Conservation (phyloP, 1,284 basidiomycete genomes). For the Puccinia triticina region DNA sequence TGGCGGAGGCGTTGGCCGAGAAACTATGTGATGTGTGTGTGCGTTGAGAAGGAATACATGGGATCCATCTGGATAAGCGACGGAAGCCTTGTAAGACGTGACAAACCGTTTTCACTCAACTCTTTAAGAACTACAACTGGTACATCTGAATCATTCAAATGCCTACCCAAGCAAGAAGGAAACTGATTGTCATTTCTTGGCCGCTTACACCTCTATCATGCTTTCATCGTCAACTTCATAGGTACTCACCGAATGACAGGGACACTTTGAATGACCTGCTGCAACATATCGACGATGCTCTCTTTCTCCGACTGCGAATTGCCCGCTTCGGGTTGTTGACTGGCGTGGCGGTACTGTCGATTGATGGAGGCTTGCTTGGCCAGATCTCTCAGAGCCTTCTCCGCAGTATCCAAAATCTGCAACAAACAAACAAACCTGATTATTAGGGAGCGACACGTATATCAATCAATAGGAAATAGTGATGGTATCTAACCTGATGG, state of each 20-base stretch:
- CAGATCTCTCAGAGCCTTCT: conserved; percentile 20
- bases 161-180: not conserved
- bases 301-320: not conserved
- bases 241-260: not conserved
- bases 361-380: conserved; percentile 7
- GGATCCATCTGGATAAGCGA: conserved; percentile 64
- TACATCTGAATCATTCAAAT: conserved; percentile 64
- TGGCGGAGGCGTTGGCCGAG: conserved; percentile 68
- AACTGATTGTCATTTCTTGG: not conserved
- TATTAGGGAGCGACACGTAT: not conserved
- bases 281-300: not conserved
- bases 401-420: conserved; percentile 10
- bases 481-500: conserved; percentile 62
- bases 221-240: not conserved
- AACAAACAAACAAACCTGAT: not conserved
- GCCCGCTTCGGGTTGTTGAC: not conserved
- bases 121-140: conserved; percentile 70
- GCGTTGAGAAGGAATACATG: not conserved
- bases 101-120: conserved; percentile 26
- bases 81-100: not conserved
- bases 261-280: not conserved
- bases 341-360: not conserved
- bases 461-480: not conserved
- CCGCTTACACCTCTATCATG: not conserved
- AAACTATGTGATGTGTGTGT: conserved; percentile 61